phyloP scores from a whole-genome alignment of 176 grass and related monocot species.

The Cenchrus americanus region DNA sequence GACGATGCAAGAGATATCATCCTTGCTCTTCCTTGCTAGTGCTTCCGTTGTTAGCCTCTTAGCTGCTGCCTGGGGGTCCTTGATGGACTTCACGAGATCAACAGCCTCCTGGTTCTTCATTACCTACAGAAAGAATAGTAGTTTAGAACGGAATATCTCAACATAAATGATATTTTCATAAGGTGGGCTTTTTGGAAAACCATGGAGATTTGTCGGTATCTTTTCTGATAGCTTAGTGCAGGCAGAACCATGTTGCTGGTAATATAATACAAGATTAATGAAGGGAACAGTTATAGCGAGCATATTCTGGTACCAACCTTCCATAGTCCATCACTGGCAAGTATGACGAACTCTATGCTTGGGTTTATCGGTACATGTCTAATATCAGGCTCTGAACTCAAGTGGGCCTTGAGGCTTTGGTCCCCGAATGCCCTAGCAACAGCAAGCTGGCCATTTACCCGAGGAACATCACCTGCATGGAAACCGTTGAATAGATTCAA shows the following conservation, averaged over 20 bases:
- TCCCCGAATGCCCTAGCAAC: constrained; percentile 98
- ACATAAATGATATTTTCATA: neutral
- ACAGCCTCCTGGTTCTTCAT: constrained; percentile 97
- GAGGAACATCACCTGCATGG: constrained; percentile 86
- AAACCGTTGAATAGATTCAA: constrained; percentile 17
- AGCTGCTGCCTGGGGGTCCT: constrained; percentile 95
- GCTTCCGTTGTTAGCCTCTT: constrained; percentile 87
- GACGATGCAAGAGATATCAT: constrained; percentile 96
- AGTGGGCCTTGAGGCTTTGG: constrained; percentile 93
- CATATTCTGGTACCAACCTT: constrained; percentile 63
- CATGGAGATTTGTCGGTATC: neutral
- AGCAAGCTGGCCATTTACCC: constrained; percentile 98
- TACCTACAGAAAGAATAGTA: constrained; percentile 54
- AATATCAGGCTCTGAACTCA: constrained; percentile 95
- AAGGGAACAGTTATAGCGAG: neutral
- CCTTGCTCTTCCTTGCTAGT: constrained; percentile 92
- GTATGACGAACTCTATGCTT: constrained; percentile 89
- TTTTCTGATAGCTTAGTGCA: neutral
- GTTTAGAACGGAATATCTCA: neutral
- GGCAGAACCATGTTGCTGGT: neutral
- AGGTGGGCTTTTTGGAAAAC: neutral
- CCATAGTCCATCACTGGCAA: constrained; percentile 98
- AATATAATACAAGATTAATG: neutral
- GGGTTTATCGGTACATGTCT: constrained; percentile 77
- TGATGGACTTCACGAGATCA: constrained; percentile 82